phyloP scores from a whole-genome alignment of 148 eudicot species.

The Rhododendron mucronatum region DNA sequence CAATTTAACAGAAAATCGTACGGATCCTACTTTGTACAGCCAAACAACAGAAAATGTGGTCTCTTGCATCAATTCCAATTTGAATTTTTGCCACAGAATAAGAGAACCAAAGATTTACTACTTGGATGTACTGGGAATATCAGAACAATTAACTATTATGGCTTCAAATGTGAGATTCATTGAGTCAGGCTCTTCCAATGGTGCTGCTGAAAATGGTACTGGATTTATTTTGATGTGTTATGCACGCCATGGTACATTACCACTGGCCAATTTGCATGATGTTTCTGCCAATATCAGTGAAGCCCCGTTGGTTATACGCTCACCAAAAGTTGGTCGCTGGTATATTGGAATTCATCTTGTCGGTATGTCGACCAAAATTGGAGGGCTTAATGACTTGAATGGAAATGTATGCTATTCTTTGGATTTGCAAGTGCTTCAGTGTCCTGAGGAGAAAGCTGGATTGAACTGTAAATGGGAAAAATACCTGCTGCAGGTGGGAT shows the following conservation, averaged over 20 bases:
- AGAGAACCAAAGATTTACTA: constrained; percentile 48
- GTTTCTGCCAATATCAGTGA: constrained; percentile 57
- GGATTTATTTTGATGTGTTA: constrained; percentile 50
- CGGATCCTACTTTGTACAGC: constrained; percentile 13
- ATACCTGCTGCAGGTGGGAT: constrained; percentile 69
- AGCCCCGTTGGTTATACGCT: constrained; percentile 50
- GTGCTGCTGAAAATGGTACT: constrained; percentile 21
- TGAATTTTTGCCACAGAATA: constrained; percentile 43
- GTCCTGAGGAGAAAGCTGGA: constrained; percentile 75
- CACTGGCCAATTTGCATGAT: constrained; percentile 47
- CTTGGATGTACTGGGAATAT: constrained; percentile 54
- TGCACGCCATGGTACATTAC: constrained; percentile 76
- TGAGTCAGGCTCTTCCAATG: constrained; percentile 29
- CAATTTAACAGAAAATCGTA: constrained; percentile 19
- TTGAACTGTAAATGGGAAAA: constrained; percentile 61
- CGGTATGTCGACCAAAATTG: constrained; percentile 25
- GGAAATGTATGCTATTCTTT: constrained; percentile 59
- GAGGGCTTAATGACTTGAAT: constrained; percentile 18
- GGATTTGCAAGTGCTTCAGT: constrained; percentile 54
- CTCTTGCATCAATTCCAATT: constrained; percentile 48
- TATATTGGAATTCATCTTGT: constrained; percentile 50
- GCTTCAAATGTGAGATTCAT: constrained; percentile 36
- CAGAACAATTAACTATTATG: constrained; percentile 45
- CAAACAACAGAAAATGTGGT: constrained; percentile 32
- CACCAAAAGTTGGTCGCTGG: constrained; percentile 83